phyloP scores from a whole-genome alignment of 1,139 yeast species.

The Saccharomyces hybrid region DNA sequence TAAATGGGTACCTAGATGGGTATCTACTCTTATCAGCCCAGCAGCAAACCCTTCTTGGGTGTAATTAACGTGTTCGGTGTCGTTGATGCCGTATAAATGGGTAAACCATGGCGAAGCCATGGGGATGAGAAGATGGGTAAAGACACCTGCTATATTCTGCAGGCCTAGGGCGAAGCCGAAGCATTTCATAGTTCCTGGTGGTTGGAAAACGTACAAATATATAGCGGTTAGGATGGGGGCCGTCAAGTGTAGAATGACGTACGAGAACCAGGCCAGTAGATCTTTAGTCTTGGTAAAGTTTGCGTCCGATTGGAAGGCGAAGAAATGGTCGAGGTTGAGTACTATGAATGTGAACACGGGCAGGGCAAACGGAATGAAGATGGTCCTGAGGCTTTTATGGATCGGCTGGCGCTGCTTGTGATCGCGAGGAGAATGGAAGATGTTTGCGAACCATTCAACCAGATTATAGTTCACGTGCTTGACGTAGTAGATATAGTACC shows the following conservation, averaged over 20 bases:
- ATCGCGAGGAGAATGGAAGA: slow-evolving; percentile 17
- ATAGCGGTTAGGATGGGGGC: slow-evolving; percentile 57
- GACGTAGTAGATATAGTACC: slow-evolving; percentile 24
- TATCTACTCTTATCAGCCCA: slow-evolving; percentile 57
- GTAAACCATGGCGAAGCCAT: slow-evolving; percentile 72
- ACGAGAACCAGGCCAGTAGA: slow-evolving; percentile 51
- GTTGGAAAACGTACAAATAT: slow-evolving; percentile 57
- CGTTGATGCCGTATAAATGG: slow-evolving; percentile 49
- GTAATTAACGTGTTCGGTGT: slow-evolving; percentile 42
- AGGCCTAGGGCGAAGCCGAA: slow-evolving; percentile 49
- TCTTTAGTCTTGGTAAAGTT: slow-evolving; percentile 40
- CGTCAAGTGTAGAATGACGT: slow-evolving; percentile 52
- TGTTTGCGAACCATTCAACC: slow-evolving; percentile 21
- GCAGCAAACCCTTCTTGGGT: slow-evolving; percentile 65
- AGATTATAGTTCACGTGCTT: slow-evolving; percentile 17
- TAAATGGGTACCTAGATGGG: slow-evolving; percentile 54
- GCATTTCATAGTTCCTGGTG: slow-evolving; percentile 50
- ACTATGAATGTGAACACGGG: slow-evolving; percentile 19
- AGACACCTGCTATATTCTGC: slow-evolving; percentile 53
- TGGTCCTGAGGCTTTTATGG: slow-evolving; percentile 14
- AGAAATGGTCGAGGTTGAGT: slow-evolving; percentile 36
- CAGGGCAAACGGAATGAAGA: slow-evolving; percentile 21
- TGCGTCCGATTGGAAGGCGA: slow-evolving; percentile 30
- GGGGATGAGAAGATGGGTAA: slow-evolving; percentile 54
- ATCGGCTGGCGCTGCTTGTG: slow-evolving; percentile 9